Percentiles rank a stretch among this genome's conserved stretches.
Conservation (phyloP, 768 basidiomycete genomes). For the Pisolithus albus region DNA sequence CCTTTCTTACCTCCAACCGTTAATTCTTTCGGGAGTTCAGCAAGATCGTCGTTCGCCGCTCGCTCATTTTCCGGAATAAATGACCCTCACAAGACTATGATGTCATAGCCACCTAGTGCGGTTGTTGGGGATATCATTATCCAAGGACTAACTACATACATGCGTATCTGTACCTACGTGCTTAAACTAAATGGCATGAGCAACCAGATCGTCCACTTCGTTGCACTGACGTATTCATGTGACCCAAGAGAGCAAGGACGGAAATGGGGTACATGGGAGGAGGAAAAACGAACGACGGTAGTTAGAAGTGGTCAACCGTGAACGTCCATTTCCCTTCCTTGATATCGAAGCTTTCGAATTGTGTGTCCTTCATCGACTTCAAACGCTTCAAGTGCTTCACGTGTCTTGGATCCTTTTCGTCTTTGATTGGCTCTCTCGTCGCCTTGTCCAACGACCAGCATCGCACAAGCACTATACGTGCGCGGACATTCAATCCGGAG, state of each 20-base stretch:
- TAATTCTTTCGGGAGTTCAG: too few species aligned
- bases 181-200: background rate
- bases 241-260: background rate
- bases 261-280: background rate
- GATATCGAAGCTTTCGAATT: slow-evolving; percentile 75
- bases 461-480: slow-evolving; percentile 64
- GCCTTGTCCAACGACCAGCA: slow-evolving; percentile 93
- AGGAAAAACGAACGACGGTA: background rate
- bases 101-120: too few species aligned
- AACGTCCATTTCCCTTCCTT: slow-evolving; percentile 89
- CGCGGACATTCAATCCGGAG: slow-evolving; percentile 83
- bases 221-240: too few species aligned
- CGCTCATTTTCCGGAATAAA: too few species aligned
- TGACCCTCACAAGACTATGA: too few species aligned
- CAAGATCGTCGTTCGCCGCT: too few species aligned
- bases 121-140: slow-evolving; percentile 3
- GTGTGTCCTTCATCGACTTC: slow-evolving; percentile 79
- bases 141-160: slow-evolving; percentile 12
- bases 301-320: slow-evolving; percentile 86
- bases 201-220: too few species aligned
- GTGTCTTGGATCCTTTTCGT: slow-evolving; percentile 61
- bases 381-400: slow-evolving; percentile 74
- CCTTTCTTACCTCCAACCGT: slow-evolving; percentile 10
- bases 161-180: slow-evolving; percentile 12
- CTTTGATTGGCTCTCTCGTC: slow-evolving; percentile 83